Conservation (phyloP, 129 eudicot genomes). For the Tagetes erecta region DNA sequence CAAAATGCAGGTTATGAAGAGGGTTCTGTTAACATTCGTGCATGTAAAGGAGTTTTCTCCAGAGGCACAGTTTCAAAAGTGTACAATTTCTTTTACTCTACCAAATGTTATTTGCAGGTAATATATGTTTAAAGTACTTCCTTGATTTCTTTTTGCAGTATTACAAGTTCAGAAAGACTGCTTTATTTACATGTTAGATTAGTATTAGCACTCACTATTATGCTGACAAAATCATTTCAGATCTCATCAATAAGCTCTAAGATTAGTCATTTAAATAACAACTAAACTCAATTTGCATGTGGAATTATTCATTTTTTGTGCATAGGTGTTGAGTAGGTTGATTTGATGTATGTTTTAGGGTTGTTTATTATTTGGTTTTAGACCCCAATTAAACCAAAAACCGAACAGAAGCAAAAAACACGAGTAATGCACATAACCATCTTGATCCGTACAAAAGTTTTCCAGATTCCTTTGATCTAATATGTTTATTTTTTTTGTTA, state of each 20-base stretch:
- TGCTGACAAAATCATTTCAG: background rate
- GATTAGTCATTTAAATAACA: background rate
- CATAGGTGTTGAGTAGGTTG: background rate
- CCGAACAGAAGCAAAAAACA: too few species aligned
- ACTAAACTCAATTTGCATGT: background rate
- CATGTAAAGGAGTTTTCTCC: constrained; percentile 92
- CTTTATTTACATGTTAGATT: background rate
- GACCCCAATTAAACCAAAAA: too few species aligned
- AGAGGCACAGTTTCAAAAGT: constrained; percentile 74
- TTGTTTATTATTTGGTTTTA: too few species aligned
- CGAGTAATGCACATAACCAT: background rate
- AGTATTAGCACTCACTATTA: background rate
- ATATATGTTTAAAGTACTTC: background rate
- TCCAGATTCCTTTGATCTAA: background rate
- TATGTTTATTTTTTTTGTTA: background rate
- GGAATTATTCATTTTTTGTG: background rate
- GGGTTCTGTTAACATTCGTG: constrained; percentile 60
- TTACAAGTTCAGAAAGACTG: background rate
- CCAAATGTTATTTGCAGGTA: constrained; percentile 99
- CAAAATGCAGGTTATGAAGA: constrained; percentile 70
- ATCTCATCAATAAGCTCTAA: background rate
- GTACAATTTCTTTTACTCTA: constrained; percentile 48
- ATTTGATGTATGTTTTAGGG: background rate
- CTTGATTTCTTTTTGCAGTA: background rate
- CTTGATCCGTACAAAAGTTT: background rate